phyloP scores from a whole-genome alignment of 768 basidiomycete genomes.

The Amanita jacksonii region DNA sequence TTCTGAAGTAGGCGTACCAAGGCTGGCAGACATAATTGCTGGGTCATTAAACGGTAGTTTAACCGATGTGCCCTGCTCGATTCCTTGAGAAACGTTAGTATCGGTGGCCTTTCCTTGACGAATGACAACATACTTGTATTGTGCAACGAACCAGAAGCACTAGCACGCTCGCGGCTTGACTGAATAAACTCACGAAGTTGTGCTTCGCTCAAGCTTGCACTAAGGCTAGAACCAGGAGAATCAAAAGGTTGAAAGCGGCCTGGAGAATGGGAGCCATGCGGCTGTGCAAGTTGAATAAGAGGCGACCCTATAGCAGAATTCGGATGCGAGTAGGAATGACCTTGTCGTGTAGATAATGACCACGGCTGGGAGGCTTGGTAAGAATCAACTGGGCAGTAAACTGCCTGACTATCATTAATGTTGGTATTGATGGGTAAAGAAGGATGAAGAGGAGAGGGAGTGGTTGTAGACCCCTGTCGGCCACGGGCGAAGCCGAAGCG shows the following conservation, averaged over 20 bases:
- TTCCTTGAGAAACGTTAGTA: conserved; percentile 1
- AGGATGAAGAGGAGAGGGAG: conserved; percentile 51
- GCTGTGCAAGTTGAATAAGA: conserved; percentile 35
- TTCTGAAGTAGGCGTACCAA: conserved; percentile 35
- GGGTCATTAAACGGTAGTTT: conserved; percentile 57
- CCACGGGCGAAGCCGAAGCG: conserved; percentile 77
- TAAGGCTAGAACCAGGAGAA: background rate
- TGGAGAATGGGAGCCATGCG: conserved; percentile 26
- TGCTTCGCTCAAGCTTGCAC: conserved; percentile 55
- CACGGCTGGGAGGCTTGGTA: conserved; percentile 29
- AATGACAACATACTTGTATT: conserved; percentile 15
- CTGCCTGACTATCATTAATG: conserved; percentile 38
- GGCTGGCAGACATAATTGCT: conserved; percentile 71
- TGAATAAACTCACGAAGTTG: conserved; percentile 71
- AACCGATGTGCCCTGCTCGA: conserved; percentile 8
- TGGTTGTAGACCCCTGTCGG: conserved; percentile 45
- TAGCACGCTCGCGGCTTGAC: conserved; percentile 51
- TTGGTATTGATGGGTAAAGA: conserved; percentile 42
- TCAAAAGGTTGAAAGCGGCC: conserved; percentile 45
- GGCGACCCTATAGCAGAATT: conserved; percentile 30
- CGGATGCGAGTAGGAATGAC: conserved; percentile 32
- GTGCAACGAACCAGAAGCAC: conserved; percentile 20
- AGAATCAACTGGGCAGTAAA: conserved; percentile 30
- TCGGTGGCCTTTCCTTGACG: background rate
- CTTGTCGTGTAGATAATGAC: conserved; percentile 31